Evolutionary conservation across 1,284 basidiomycete species (phyloP).

Genomic region (Sanghuangporus baumii): DNA sequence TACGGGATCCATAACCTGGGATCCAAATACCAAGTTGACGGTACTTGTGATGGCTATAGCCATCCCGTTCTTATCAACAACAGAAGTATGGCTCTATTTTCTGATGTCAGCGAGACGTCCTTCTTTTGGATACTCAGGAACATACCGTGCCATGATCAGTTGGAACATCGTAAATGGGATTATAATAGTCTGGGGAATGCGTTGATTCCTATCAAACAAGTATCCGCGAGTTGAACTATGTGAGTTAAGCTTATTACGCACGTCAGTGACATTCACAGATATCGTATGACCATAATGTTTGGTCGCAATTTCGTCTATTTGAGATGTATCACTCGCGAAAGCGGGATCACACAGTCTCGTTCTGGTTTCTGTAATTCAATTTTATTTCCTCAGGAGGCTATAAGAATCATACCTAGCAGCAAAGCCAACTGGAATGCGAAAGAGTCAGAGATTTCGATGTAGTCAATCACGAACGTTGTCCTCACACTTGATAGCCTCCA

Average conservation of each 20-base stretch:
- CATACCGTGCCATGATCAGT: constrained; percentile 84
- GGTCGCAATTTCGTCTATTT: constrained; percentile 64
- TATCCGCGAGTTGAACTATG: constrained; percentile 13
- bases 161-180: constrained; percentile 72
- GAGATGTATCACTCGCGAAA: constrained; percentile 50
- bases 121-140: constrained; percentile 4
- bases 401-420: constrained; percentile 52
- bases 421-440: constrained; percentile 50
- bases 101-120: not conserved
- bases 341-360: constrained; percentile 78
- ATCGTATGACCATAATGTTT: constrained; percentile 64
- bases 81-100: constrained; percentile 71
- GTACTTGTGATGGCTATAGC: constrained; percentile 84
- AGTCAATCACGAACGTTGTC: constrained; percentile 1
- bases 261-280: constrained; percentile 72
- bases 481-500: constrained; percentile 76
- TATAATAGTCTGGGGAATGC: constrained; percentile 77
- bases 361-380: constrained; percentile 32
- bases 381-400: constrained; percentile 3
- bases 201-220: constrained; percentile 57
- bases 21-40: constrained; percentile 87
- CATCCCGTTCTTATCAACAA: constrained; percentile 80
- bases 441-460: constrained; percentile 6
- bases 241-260: constrained; percentile 32
- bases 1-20: constrained; percentile 72